Evolutionary conservation across 23 red algal genomes (phyloP).

Genomic region (Gracilaria gracilis): DNA sequence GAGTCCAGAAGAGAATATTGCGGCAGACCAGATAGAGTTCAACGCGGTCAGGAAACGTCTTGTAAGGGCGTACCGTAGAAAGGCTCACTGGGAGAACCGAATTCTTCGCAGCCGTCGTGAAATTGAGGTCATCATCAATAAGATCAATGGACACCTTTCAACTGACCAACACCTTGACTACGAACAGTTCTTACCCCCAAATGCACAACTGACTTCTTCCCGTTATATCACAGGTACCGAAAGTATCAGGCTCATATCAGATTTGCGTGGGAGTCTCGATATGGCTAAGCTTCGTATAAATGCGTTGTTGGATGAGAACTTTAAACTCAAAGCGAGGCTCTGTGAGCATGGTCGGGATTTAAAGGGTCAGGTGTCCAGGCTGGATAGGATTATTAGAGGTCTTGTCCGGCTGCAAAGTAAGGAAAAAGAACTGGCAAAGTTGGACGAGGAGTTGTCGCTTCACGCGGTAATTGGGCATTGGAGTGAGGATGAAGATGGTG

Average conservation of each 20-base stretch:
- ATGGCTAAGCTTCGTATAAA: constrained; percentile 10
- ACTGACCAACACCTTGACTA: neutral
- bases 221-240: neutral
- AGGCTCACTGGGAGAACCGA: constrained; percentile 31
- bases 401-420: neutral
- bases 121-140: constrained; percentile 5
- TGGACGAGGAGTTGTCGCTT: neutral
- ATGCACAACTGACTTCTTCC: neutral
- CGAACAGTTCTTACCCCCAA: constrained; percentile 1
- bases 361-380: neutral
- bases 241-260: constrained; percentile 17
- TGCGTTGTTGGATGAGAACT: constrained; percentile 4
- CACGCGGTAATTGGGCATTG: neutral
- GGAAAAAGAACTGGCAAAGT: neutral
- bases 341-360: neutral
- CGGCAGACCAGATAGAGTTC: neutral
- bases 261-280: constrained; percentile 21
- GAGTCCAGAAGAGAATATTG: too few species aligned
- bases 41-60: constrained; percentile 7
- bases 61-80: neutral
- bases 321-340: neutral
- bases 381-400: constrained; percentile 5
- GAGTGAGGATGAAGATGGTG: neutral
- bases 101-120: neutral
- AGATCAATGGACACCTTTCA: constrained; percentile 19